A percentile compares a stretch with the other conserved stretches of the same genome.
Conservation (phyloP, 805 yeast species). For the Saturnispora quitensis region DNA sequence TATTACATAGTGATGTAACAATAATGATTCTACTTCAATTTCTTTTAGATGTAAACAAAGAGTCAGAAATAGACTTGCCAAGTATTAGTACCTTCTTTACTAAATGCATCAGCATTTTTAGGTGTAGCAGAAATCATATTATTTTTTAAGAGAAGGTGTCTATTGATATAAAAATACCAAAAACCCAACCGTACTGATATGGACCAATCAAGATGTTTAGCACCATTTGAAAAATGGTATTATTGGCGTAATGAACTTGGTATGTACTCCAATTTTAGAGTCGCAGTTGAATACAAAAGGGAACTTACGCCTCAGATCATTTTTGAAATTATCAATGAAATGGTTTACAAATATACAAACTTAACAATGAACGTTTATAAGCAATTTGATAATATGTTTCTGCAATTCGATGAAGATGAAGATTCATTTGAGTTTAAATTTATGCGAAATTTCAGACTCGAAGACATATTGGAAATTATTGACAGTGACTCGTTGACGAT, state of each 20-base stretch:
- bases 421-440: slow-evolving; percentile 6
- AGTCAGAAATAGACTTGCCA: not conserved
- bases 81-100: not conserved
- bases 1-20: not conserved
- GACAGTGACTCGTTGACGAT: slow-evolving; percentile 3
- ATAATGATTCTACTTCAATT: not conserved
- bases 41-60: not conserved
- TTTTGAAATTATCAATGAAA: slow-evolving; percentile 4
- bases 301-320: slow-evolving; percentile 5
- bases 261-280: slow-evolving; percentile 11
- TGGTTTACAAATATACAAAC: slow-evolving; percentile 14
- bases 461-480: slow-evolving; percentile 10
- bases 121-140: not conserved
- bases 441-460: slow-evolving; percentile 7
- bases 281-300: slow-evolving; percentile 8
- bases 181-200: not conserved
- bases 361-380: slow-evolving; percentile 14
- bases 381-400: not conserved
- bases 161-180: not conserved
- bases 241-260: slow-evolving; percentile 12
- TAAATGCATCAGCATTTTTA: not conserved
- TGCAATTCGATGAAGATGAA: not conserved
- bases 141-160: not conserved
- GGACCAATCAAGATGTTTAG: slow-evolving; percentile 6
- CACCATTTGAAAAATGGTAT: slow-evolving; percentile 11